Conservation (phyloP, 2,329 filamentous ascomycete species). For the Fusarium lateritium region DNA sequence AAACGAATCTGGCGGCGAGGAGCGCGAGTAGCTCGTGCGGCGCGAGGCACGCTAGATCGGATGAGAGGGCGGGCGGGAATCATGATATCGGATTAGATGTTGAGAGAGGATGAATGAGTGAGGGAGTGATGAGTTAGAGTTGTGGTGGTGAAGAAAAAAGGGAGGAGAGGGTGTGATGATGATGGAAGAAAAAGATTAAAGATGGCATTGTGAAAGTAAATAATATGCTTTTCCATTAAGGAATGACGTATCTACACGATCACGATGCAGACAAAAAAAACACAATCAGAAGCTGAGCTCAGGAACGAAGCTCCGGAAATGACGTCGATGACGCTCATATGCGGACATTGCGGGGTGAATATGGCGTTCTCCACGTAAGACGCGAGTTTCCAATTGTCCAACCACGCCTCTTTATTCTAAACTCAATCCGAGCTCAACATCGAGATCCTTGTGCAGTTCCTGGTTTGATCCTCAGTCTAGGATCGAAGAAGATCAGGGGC, state of each 20-base stretch:
- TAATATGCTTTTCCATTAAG: conserved; percentile 17
- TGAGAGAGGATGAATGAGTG: not conserved
- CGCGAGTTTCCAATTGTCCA: conserved; percentile 31
- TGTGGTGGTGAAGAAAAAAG: conserved; percentile 2
- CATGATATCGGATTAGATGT: conserved; percentile 44
- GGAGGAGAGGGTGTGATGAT: not conserved
- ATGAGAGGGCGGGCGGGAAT: conserved; percentile 51
- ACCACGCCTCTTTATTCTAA: not conserved
- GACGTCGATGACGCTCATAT: conserved; percentile 49
- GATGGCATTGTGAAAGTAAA: conserved; percentile 21
- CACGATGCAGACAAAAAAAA: conserved; percentile 40
- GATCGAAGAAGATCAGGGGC: conserved; percentile 31
- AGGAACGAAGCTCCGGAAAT: conserved; percentile 42
- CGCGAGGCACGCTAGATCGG: conserved; percentile 48
- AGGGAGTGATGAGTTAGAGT: not conserved
- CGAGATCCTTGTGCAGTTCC: conserved; percentile 19
- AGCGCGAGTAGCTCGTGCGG: conserved; percentile 47
- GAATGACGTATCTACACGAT: conserved; percentile 42
- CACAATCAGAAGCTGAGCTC: conserved; percentile 22
- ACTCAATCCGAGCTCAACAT: conserved; percentile 9
- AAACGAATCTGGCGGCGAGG: conserved; percentile 54
- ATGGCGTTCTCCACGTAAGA: conserved; percentile 25
- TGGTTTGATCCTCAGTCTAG: conserved; percentile 8
- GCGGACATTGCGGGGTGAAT: conserved; percentile 37
- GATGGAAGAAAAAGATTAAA: not conserved